Evolutionary conservation across 495 filamentous ascomycete species (phyloP), one percentile per base, ranked within the genome.

Genomic region (Penicillium psychrofluorescens): DNA sequence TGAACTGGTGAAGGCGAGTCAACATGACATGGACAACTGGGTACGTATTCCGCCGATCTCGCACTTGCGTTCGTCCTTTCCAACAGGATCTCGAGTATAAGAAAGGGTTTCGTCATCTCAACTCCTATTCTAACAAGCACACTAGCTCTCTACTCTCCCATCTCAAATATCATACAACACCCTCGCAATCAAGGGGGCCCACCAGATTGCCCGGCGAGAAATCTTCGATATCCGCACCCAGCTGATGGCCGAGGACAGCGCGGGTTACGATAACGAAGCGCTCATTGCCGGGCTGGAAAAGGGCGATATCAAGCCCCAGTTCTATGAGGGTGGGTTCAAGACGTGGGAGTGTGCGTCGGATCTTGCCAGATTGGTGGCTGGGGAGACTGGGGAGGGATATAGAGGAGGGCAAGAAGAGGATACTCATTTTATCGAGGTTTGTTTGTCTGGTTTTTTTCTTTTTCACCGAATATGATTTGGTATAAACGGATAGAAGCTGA

Each of bases 251-350:
- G 90, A 96, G 65, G 86, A 87, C 46, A 75, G 72, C 32, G 64
- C 58, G 15, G 53, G 61, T 10, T 62, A 76, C 29, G 64, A 65
- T 34, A 63, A 74, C 36, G 53, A 66, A 50, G 60, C 69, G 44
- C 53, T 70, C 12, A 71, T 72, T 34, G 54, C 77, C 13, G 81
- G 81, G 14, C 71, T 92, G 8, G 87, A 83, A 29, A 72, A 86
- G 55, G 83, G 86, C 46, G 92, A 98, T 59, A 81, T 98, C 55
- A 85, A 81, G 59, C 86, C 88, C 10, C 84, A 85, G 48, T 81
- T 96, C 55, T 98, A 98, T 62, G 92, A 98, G 62, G 92, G 92
- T 32, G 92, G 92, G n/a, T 90, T 96, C 66, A 97, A 98, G 70
- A 95, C 88, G 50, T 98, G 92, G 92, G 92, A 98, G 66, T 95